These are phyloP conservation scores for Citrullus mucosospermus DNA, from an alignment of 306 rosid species.

Conservation along the genomic window DNA sequence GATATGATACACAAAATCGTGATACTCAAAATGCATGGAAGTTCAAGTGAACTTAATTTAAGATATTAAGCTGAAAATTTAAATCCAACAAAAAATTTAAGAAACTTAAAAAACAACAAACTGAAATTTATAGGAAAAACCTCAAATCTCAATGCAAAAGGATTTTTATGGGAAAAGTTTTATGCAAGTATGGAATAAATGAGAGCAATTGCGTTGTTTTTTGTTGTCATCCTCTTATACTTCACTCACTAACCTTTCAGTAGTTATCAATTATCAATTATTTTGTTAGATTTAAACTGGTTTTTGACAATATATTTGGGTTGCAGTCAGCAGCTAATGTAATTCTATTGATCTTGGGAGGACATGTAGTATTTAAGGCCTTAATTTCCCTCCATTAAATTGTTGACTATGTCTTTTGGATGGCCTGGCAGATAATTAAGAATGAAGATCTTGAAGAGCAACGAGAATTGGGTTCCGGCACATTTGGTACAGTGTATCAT, in stretches of 20 bases:
- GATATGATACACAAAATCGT: too few species aligned
- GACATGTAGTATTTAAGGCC: background rate
- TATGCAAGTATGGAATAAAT: background rate
- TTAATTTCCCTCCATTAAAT: background rate
- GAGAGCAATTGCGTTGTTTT: background rate
- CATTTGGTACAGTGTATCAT: conserved; percentile 77
- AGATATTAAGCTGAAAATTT: too few species aligned
- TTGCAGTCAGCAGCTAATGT: background rate
- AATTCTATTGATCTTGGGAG: background rate
- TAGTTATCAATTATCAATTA: background rate
- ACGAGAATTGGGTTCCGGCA: conserved; percentile 70
- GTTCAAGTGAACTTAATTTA: too few species aligned
- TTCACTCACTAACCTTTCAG: background rate
- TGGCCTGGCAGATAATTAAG: conserved; percentile 39
- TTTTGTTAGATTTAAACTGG: background rate
- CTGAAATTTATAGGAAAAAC: too few species aligned
- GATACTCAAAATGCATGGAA: too few species aligned
- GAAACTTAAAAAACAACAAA: too few species aligned
- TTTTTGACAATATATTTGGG: background rate
- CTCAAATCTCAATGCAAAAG: too few species aligned
- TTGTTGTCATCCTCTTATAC: background rate
- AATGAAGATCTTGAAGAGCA: conserved; percentile 85
- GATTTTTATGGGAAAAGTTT: background rate
- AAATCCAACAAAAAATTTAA: too few species aligned
- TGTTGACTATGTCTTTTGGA: conserved; percentile 9